phyloP scores from a whole-genome alignment of 805 yeast species.

The Ogataea methanolica region DNA sequence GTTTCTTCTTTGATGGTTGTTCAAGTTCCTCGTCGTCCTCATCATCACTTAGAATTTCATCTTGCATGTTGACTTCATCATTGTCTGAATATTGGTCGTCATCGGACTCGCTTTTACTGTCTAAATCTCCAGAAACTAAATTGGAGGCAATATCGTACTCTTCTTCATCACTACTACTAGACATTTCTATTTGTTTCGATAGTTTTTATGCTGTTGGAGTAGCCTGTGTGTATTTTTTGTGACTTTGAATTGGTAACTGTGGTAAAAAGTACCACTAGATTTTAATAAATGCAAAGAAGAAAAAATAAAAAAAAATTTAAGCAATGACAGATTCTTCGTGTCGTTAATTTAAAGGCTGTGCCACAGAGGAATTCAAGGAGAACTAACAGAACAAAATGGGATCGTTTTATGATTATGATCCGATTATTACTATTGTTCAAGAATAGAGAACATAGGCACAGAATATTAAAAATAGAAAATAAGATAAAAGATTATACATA shows the following conservation, averaged over 20 bases:
- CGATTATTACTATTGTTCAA: no score
- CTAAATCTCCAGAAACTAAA: constrained; percentile 41
- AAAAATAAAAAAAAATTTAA: neutral
- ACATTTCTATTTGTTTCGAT: constrained; percentile 6
- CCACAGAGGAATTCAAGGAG: no score
- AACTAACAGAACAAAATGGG: no score
- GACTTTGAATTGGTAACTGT: neutral
- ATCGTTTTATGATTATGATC: no score
- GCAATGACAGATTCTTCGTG: no score
- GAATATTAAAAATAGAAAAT: constrained; percentile 3
- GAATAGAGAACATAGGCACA: neutral
- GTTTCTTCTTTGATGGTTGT: constrained; percentile 27
- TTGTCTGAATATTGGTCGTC: constrained; percentile 20
- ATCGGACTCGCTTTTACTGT: constrained; percentile 13
- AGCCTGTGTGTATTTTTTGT: neutral
- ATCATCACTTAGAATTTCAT: constrained; percentile 46
- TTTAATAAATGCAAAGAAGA: neutral
- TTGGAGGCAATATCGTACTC: constrained; percentile 60
- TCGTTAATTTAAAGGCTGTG: neutral
- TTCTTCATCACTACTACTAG: constrained; percentile 34
- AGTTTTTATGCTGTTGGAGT: neutral
- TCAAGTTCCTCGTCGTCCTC: constrained; percentile 40
- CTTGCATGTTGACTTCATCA: constrained; percentile 38
- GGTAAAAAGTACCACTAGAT: neutral
- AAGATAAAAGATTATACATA: constrained; percentile 2